Evolutionary conservation across 441 rosid species (phyloP).

Genomic region (Erodium moschatum): DNA sequence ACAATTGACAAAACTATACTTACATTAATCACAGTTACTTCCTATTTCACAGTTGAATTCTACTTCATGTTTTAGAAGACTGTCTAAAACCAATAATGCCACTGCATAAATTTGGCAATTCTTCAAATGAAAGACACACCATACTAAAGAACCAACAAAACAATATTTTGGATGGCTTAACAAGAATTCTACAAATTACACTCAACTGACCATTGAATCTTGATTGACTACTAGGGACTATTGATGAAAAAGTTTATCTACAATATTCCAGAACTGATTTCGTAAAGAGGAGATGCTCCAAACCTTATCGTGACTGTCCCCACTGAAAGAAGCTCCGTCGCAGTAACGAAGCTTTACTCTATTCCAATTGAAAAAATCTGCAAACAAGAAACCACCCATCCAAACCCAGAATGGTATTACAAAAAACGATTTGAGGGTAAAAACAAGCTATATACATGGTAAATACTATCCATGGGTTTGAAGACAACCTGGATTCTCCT

Average conservation of each 20-base stretch:
- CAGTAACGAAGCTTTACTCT: conserved; percentile 51
- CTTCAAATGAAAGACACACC: background rate
- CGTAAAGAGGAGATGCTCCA: conserved; percentile 9
- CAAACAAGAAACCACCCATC: conserved; percentile 6
- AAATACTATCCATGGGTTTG: background rate
- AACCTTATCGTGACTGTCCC: conserved; percentile 53
- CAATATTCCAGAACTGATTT: background rate
- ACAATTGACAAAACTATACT: background rate
- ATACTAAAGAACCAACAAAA: background rate
- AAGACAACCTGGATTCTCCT: conserved; percentile 49
- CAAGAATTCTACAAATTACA: conserved; percentile 27
- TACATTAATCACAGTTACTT: background rate
- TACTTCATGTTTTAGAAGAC: background rate
- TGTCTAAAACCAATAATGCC: background rate
- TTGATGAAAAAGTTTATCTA: background rate
- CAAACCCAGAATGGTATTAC: background rate
- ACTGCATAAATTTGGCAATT: background rate
- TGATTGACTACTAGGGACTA: background rate
- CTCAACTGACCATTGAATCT: background rate
- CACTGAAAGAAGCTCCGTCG: conserved; percentile 51
- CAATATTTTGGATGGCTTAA: background rate
- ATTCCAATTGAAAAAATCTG: conserved; percentile 58
- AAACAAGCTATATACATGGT: background rate
- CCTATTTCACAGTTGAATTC: background rate
- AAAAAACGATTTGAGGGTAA: background rate